Evolutionary conservation across 2,329 filamentous ascomycete genomes (phyloP), one percentile per base, ranked within the genome.

Genomic region (Alternaria sp.): DNA sequence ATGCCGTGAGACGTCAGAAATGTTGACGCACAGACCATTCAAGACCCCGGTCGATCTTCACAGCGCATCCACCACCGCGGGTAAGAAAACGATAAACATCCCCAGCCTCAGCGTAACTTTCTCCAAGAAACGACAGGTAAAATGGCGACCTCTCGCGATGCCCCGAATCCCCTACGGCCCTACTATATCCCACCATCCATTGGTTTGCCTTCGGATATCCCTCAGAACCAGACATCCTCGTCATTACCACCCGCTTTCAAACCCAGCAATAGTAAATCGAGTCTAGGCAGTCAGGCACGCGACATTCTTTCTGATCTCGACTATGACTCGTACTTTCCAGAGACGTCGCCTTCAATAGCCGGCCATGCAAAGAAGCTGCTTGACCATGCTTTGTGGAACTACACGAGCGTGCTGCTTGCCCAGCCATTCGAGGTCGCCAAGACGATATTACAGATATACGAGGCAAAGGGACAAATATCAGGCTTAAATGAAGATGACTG

Each of bases 341-440:
- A 96, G 57, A 82, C 86, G 23, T 91, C 90, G 28, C 91, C 91
- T 0, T 84, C 88, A 9, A 67, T 79, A 28, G 84, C 92, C 10
- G 89, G 91, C 67, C 90, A 90, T 63, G 82, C 90, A 41, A 91
- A 90, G 74, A 88, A 90, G 62, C 80, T 96, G 60, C 74, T 97
- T 46, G 93, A 98, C 74, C 89, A 93, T 76, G 86, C 95, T 65
- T 76, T 96, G 77, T 96, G 93, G 88, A 94, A 95, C 75, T 99
- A 99, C 80, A 90, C 89, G 13, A 92, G 90, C 57, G 89, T 97
- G 24, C 79, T 98, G 72, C 88, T 97, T 75, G 90, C 92, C 53
- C 95, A 99, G 79, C 95, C 95, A 13, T 98, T 99, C 77, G 95
- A 98, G 82, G 93, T 97, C 57, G 93, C 94, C 72, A 98, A 97